Evolutionary conservation across 495 filamentous ascomycete genomes (phyloP).

Genomic region (Penicillium nucicola): DNA sequence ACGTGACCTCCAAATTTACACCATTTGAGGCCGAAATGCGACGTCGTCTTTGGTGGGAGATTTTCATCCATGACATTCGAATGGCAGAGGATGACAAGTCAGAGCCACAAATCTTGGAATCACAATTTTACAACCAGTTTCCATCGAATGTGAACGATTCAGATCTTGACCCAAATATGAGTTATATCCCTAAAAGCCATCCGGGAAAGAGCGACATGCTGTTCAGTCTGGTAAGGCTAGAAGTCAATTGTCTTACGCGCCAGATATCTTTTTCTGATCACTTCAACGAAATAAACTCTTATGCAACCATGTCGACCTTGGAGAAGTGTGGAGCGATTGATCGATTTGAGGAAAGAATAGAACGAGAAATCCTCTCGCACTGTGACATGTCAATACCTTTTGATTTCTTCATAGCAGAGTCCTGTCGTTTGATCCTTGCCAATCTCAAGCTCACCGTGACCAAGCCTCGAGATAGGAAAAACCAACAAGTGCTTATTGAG

Average conservation of each 20-base stretch:
- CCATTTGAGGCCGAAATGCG: constrained; percentile 76
- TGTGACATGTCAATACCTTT: constrained; percentile 56
- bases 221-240: constrained; percentile 62
- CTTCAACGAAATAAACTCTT: constrained; percentile 17
- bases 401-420: constrained; percentile 63
- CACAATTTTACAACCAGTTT: constrained; percentile 58
- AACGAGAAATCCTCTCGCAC: constrained; percentile 58
- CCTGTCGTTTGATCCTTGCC: constrained; percentile 60
- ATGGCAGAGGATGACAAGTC: constrained; percentile 70
- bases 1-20: constrained; percentile 47
- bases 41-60: constrained; percentile 71
- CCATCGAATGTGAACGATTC: constrained; percentile 69
- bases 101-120: constrained; percentile 61
- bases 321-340: constrained; percentile 58
- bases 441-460: constrained; percentile 59
- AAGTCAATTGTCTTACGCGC: constrained; percentile 41
- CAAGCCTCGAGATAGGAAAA: constrained; percentile 40
- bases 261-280: constrained; percentile 26
- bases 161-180: constrained; percentile 60
- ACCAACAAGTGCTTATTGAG: constrained; percentile 19
- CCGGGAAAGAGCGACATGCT: constrained; percentile 69
- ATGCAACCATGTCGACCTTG: constrained; percentile 1
- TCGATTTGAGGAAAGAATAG: constrained; percentile 53
- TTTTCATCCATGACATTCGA: constrained; percentile 65
- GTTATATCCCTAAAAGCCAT: constrained; percentile 46